Conservation (phyloP, 331 rosid genomes). For the Acacia concinna region DNA sequence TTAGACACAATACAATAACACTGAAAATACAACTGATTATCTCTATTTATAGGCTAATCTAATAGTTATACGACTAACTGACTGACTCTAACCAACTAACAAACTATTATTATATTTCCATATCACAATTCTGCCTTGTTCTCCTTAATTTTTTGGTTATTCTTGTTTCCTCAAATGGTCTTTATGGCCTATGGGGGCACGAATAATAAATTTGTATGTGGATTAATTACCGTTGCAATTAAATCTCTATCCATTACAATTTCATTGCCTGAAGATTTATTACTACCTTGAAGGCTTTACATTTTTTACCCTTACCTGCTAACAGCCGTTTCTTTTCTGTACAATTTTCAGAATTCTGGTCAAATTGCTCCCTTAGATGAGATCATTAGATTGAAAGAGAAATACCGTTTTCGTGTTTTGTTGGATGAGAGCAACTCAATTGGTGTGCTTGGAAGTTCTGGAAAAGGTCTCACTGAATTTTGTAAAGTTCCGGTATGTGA, state of each 20-base stretch:
- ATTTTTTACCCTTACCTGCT: background rate
- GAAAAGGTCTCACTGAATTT: slow-evolving; percentile 90
- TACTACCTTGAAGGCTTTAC: slow-evolving; percentile 5
- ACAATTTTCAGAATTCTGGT: slow-evolving; percentile 79
- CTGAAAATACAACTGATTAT: too few relatives aligned
- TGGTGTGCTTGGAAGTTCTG: slow-evolving; percentile 90
- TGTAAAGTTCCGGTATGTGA: slow-evolving; percentile 74
- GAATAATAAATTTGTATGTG: background rate
- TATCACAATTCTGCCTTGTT: background rate
- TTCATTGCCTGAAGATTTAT: background rate
- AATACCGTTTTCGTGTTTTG: slow-evolving; percentile 77
- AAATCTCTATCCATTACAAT: slow-evolving; percentile 1
- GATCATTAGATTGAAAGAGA: slow-evolving; percentile 91
- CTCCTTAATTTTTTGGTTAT: background rate
- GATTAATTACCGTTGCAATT: slow-evolving; percentile 11
- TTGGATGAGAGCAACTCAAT: slow-evolving; percentile 97
- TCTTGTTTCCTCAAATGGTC: slow-evolving; percentile 13
- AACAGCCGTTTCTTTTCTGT: slow-evolving; percentile 11
- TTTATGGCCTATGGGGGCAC: background rate
- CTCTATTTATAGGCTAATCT: too few relatives aligned
- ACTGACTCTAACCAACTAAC: too few relatives aligned
- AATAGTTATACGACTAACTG: too few relatives aligned
- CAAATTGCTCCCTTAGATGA: slow-evolving; percentile 89
- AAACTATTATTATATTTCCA: too few relatives aligned
- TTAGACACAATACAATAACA: too few relatives aligned